These are phyloP conservation scores for Aspergillus novofumigatus DNA, from an alignment of 2,329 filamentous ascomycete genomes.

Conservation along the genomic window DNA sequence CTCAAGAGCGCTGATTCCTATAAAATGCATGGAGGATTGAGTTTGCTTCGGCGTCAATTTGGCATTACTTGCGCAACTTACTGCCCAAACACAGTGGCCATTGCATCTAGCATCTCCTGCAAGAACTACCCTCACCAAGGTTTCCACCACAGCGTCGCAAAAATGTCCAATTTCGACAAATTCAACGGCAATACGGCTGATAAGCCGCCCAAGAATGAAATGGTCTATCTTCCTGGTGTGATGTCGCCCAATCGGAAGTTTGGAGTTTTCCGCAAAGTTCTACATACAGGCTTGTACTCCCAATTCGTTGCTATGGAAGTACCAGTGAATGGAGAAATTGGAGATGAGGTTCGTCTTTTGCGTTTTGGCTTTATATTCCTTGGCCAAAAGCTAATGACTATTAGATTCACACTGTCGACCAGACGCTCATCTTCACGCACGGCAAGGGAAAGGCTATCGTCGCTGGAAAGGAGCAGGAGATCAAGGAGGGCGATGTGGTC, in stretches of 20 bases:
- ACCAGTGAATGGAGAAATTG: conserved; percentile 60
- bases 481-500: conserved; percentile 55
- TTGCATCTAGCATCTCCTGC: neutral
- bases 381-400: neutral
- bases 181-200: conserved; percentile 11
- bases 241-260: conserved; percentile 55
- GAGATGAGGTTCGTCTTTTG: conserved; percentile 52
- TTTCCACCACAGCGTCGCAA: neutral
- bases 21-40: neutral
- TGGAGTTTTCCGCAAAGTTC: conserved; percentile 57
- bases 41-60: neutral
- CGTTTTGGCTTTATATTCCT: too few species aligned
- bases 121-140: neutral
- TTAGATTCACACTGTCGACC: conserved; percentile 56
- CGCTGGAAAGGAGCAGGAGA: conserved; percentile 53
- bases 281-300: conserved; percentile 60
- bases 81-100: neutral
- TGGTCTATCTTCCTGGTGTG: conserved; percentile 58
- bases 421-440: conserved; percentile 61
- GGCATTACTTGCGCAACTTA: neutral
- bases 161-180: neutral
- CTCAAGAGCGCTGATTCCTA: neutral
- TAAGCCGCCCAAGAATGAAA: conserved; percentile 48
- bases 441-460: conserved; percentile 57
- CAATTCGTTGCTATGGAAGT: conserved; percentile 64